Evolutionary conservation across 768 basidiomycete genomes (phyloP), one percentile per base, ranked within the genome.

Genomic region (Mycena vulgaris): DNA sequence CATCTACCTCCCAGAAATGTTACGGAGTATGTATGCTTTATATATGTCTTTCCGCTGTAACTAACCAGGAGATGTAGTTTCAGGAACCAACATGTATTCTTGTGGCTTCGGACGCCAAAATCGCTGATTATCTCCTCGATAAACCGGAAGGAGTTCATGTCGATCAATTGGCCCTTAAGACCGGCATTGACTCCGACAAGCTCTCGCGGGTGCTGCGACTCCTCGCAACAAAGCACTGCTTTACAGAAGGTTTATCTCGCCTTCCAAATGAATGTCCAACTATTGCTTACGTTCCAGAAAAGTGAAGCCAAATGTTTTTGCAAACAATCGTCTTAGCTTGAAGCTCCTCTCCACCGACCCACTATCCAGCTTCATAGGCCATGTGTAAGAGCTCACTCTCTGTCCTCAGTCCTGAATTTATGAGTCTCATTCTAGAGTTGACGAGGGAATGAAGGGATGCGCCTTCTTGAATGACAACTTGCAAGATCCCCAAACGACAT

Each of bases 291-390:
- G 19, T 31, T 33, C 85, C 79, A 19, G 40, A 28, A 3, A 39
- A 84, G 83, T 84, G 2, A 71, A 73, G 23, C 72, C 72, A 17
- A 17, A 83, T 53, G 80, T 83, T 0, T 85, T 83, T 61, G 80
- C 81, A 6, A 85, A 86, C 55, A 86, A 83, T 68, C 79, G 84
- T 1, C 76, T 86, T 3, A 82, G 81, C 59, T 71, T 81, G 45
- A 75, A 79, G 31, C 75, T 84, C 0, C 62, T 80, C 1, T 82
- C 82, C 2, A 73, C 75, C 0, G 79, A 82, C 40, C 77, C 80
- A 2, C 64, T 84, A 0, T 74, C 75, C 14, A 80, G 69, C 21
- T 63, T 82, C 4, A 75, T 77, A 0, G 59, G 75, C 0, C 75
- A 80, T 37, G 62, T 80, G 80, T 82, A 30, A 17, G 74, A 2